Evolutionary conservation across 805 yeast species (phyloP).

Genomic region (Kodamaea neixiangensis): DNA sequence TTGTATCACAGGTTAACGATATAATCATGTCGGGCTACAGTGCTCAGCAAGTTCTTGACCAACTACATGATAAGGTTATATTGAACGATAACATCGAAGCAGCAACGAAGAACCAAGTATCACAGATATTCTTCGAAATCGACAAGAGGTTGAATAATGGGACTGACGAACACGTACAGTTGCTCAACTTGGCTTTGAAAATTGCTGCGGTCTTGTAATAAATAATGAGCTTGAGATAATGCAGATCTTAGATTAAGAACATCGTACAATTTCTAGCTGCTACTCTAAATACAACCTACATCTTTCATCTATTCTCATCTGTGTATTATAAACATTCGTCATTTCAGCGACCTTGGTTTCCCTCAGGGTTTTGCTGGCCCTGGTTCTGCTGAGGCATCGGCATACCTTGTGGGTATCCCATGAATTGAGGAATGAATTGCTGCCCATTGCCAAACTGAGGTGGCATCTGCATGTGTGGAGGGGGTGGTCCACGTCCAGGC

Average conservation of each 20-base stretch:
- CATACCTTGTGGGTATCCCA: conserved; percentile 24
- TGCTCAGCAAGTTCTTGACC: conserved; percentile 68
- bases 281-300: no score
- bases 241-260: background rate
- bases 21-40: conserved; percentile 73
- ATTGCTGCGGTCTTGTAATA: conserved; percentile 25
- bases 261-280: no score
- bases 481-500: conserved; percentile 15
- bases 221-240: background rate
- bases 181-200: conserved; percentile 59
- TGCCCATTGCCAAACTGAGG: conserved; percentile 14
- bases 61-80: conserved; percentile 68
- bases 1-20: conserved; percentile 49
- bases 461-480: conserved; percentile 15
- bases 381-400: conserved; percentile 15
- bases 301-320: background rate
- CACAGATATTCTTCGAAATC: conserved; percentile 67
- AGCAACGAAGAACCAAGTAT: conserved; percentile 61
- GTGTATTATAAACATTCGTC: background rate
- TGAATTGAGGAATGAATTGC: conserved; percentile 14
- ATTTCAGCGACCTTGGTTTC: conserved; percentile 8
- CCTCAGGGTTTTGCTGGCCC: conserved; percentile 1
- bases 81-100: conserved; percentile 53
- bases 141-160: conserved; percentile 81
- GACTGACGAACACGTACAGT: conserved; percentile 82